phyloP scores from a whole-genome alignment of 2,329 filamentous ascomycete genomes.

The Aschersonia sp. region DNA sequence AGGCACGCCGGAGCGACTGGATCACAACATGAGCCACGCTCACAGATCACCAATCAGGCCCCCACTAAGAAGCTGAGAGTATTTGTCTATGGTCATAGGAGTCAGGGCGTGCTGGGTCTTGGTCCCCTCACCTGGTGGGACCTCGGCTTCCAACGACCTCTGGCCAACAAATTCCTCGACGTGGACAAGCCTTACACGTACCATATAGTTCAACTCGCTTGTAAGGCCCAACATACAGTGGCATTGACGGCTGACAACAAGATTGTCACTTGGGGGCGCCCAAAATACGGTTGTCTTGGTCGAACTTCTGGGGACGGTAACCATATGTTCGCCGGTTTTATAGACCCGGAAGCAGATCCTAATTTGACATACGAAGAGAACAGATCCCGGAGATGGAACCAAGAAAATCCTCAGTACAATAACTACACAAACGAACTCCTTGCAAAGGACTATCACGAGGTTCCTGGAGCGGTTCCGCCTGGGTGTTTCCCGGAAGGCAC shows the following conservation, averaged over 20 bases:
- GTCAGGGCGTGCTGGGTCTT: constrained; percentile 69
- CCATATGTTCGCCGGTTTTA: too few relatives aligned
- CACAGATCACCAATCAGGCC: too few relatives aligned
- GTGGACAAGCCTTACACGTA: constrained; percentile 47
- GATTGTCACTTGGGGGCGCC: constrained; percentile 78
- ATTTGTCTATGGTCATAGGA: constrained; percentile 24
- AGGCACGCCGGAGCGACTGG: too few relatives aligned
- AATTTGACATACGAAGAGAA: constrained; percentile 47
- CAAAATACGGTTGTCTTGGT: constrained; percentile 70
- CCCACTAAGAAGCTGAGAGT: background rate
- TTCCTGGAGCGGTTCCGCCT: constrained; percentile 27
- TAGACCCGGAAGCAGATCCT: too few relatives aligned
- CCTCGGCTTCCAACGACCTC: background rate
- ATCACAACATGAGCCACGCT: too few relatives aligned
- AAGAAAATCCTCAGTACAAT: constrained; percentile 34
- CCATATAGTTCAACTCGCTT: constrained; percentile 60
- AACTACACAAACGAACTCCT: constrained; percentile 55
- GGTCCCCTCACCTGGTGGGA: constrained; percentile 41
- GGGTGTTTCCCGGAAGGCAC: constrained; percentile 46
- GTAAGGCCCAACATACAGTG: constrained; percentile 71
- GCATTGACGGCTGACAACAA: constrained; percentile 68
- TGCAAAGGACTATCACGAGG: constrained; percentile 51
- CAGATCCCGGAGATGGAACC: constrained; percentile 38
- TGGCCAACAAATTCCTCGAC: constrained; percentile 31
- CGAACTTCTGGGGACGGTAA: constrained; percentile 28